Evolutionary conservation across 345 rosid species (phyloP), one percentile per base, ranked within the genome.

Genomic region (Rhodamnia argentea): DNA sequence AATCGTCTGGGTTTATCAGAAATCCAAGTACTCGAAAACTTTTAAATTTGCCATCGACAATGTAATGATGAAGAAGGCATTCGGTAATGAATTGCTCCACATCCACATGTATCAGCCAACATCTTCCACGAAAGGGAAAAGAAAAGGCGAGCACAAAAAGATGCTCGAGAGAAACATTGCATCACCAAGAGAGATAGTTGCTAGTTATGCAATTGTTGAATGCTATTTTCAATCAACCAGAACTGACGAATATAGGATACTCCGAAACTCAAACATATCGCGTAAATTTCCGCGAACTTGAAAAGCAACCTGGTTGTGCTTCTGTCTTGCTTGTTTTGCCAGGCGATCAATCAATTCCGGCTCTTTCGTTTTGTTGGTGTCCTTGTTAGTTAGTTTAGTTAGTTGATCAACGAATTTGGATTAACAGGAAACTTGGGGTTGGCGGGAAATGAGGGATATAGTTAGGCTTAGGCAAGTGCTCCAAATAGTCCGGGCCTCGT

Each of bases 221-320:
- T 0, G 42, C 11, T 16, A 55, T 55, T 55, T 26, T 7, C 26
- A 55, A 20, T 55, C 58, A 23, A 8, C 10, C 24, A 55, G 58
- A 32, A 57, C 10, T 23, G 27, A 57, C 2, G 32, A 70, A 18
- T 9, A 37, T 1, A 37, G 14, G 47, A 70, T 37, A 37, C 2
- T 37, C 5, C n/a, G 5, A 57, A 24, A 4, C 60, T 37, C 26
- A 10, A 70, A 2, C 4, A 10, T 18, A 0, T 0, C 3, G 2
- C 5, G 44, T 22, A 70, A 11, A 18, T 70, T 70, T 2, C 37
- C 12, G 78, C 7, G 26, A 70, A 70, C 78, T 32, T 1, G 24
- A 20, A 32, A 37, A 70, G 78, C 0, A 22, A 9, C 47, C 78
- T 2, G 78, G 24, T 37, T 24, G 5, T 40, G 47, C 47, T 18